phyloP scores from a whole-genome alignment of 768 basidiomycete genomes.

The Baorangia bicolor region DNA sequence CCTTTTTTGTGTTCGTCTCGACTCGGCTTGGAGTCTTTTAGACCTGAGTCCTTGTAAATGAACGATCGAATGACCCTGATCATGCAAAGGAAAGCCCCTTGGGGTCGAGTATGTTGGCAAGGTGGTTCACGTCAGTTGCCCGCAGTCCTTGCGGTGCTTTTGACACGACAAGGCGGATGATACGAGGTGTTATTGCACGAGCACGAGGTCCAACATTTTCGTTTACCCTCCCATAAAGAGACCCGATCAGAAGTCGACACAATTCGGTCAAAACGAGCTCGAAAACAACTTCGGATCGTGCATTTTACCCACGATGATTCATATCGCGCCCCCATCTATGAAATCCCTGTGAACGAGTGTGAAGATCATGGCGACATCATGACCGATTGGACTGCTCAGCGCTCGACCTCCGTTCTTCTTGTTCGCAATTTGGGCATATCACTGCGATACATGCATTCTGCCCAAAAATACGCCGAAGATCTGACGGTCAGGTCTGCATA shows the following conservation, averaged over 20 bases:
- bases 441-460: not conserved
- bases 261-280: conserved; percentile 30
- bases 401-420: not conserved
- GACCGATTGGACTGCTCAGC: not conserved
- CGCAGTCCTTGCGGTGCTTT: not conserved
- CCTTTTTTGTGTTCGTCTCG: conserved; percentile 2
- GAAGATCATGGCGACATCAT: not conserved
- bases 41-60: not conserved
- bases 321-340: conserved; percentile 25
- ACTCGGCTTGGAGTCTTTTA: not conserved
- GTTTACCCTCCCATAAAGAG: not conserved
- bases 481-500: not conserved
- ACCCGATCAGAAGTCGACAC: conserved; percentile 28
- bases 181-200: not conserved
- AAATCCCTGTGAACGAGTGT: conserved; percentile 12
- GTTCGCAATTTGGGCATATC: not conserved
- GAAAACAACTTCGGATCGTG: conserved; percentile 14
- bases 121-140: not conserved
- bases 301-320: conserved; percentile 24
- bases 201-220: not conserved
- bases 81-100: not conserved
- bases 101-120: conserved; percentile 1
- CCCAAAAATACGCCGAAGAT: not conserved
- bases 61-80: conserved; percentile 11
- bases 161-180: not conserved